Conservation (phyloP, 176 grass and related monocot species). For the Bothriochloa decipiens region DNA sequence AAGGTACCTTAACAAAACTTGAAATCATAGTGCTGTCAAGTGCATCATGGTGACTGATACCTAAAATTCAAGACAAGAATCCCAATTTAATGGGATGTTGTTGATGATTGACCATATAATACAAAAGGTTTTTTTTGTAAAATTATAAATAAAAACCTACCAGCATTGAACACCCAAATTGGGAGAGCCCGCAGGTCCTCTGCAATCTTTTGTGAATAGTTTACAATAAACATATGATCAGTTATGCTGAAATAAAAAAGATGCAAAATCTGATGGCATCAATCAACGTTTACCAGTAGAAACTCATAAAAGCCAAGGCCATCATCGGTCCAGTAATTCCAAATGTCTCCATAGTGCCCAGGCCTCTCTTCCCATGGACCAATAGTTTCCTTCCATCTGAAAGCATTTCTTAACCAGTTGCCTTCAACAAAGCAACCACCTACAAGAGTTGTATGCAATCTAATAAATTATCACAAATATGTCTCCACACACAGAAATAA, state of each 20-base stretch:
- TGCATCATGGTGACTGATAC: neutral
- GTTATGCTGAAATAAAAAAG: neutral
- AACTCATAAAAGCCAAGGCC: too few relatives aligned
- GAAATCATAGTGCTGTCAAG: neutral
- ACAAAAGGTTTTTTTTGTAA: neutral
- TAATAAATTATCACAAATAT: too few relatives aligned
- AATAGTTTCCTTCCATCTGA: too few relatives aligned
- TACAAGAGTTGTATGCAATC: too few relatives aligned
- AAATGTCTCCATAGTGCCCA: too few relatives aligned
- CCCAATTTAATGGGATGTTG: neutral
- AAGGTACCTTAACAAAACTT: neutral
- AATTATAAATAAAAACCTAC: neutral
- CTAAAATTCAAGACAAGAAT: neutral
- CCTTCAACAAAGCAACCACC: too few relatives aligned
- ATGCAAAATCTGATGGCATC: neutral
- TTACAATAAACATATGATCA: neutral
- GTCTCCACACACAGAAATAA: too few relatives aligned
- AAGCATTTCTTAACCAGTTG: too few relatives aligned
- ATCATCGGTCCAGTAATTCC: too few relatives aligned
- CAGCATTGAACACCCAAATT: neutral
- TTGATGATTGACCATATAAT: neutral
- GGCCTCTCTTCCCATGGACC: too few relatives aligned
- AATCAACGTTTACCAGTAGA: too few relatives aligned
- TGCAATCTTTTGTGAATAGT: neutral
- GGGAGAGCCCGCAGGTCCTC: neutral